phyloP scores from a whole-genome alignment of 2,329 filamentous ascomycete species.

The Cucurbitaria berberidis region DNA sequence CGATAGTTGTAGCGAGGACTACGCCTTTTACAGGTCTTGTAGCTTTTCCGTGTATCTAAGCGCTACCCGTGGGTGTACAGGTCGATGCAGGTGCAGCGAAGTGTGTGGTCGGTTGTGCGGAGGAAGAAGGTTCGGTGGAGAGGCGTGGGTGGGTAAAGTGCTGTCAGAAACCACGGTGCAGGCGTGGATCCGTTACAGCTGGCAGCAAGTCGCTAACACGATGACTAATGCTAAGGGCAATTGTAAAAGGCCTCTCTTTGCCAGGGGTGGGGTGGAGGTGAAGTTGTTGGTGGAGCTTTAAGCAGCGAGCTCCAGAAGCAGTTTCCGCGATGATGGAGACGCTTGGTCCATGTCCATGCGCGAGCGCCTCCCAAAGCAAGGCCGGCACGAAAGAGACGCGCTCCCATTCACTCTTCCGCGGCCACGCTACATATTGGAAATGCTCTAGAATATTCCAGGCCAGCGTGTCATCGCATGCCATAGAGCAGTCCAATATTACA shows the following conservation, averaged over 20 bases:
- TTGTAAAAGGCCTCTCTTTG: conserved; percentile 12
- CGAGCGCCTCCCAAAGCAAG: conserved; percentile 7
- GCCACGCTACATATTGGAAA: background rate
- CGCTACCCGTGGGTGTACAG: conserved; percentile 3
- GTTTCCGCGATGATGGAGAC: conserved; percentile 26
- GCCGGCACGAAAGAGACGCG: conserved; percentile 20
- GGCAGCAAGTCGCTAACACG: conserved; percentile 11
- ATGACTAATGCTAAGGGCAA: conserved; percentile 16
- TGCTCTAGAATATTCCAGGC: background rate
- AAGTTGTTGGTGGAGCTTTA: conserved; percentile 23
- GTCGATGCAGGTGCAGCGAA: conserved; percentile 1
- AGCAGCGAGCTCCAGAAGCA: conserved; percentile 18
- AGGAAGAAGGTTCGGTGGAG: conserved; percentile 19
- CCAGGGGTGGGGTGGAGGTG: conserved; percentile 20
- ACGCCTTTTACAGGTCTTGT: conserved; percentile 8
- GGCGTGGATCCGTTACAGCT: conserved; percentile 39
- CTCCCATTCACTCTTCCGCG: background rate
- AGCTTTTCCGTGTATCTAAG: background rate
- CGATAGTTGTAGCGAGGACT: conserved; percentile 3
- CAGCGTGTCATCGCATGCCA: background rate
- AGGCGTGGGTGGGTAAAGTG: conserved; percentile 23
- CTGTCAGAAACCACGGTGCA: conserved; percentile 44
- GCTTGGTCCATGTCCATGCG: conserved; percentile 12
- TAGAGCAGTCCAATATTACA: background rate
- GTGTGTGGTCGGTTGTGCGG: conserved; percentile 3